These are phyloP conservation scores for Calonectria montana DNA, from an alignment of 2,329 filamentous ascomycete genomes.

Conservation along the genomic window DNA sequence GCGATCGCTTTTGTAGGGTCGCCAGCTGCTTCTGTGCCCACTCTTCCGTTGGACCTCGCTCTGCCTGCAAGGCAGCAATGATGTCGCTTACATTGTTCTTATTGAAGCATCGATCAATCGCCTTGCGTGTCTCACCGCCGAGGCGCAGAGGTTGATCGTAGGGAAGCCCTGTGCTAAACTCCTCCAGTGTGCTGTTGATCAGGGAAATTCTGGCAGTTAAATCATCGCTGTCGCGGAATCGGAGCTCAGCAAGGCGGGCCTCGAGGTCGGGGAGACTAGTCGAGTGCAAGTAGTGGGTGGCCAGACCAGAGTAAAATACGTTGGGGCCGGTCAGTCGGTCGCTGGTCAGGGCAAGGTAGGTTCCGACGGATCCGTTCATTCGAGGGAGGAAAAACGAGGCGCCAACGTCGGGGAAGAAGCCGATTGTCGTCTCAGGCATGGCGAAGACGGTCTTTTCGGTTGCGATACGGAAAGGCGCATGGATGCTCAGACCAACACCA, in stretches of 20 bases:
- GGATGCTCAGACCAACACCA: constrained; percentile 91
- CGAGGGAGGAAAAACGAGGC: constrained; percentile 95
- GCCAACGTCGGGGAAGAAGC: constrained; percentile 98
- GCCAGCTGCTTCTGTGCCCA: constrained; percentile 85
- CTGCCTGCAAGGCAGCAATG: constrained; percentile 71
- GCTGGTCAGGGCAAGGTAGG: constrained; percentile 93
- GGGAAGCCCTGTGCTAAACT: constrained; percentile 89
- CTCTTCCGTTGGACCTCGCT: constrained; percentile 63
- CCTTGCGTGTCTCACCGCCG: constrained; percentile 76
- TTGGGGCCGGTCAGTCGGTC: constrained; percentile 85
- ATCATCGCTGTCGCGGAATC: constrained; percentile 82
- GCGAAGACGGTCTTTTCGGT: constrained; percentile 96
- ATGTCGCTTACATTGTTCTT: constrained; percentile 77
- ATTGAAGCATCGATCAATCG: constrained; percentile 87
- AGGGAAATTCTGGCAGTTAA: constrained; percentile 73
- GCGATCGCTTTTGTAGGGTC: constrained; percentile 82
- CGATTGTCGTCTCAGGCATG: constrained; percentile 98
- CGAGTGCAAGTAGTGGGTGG: constrained; percentile 96
- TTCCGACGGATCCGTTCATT: constrained; percentile 87
- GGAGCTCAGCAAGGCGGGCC: constrained; percentile 86
- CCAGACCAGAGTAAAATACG: constrained; percentile 89
- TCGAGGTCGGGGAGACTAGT: constrained; percentile 85
- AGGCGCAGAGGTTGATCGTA: constrained; percentile 76
- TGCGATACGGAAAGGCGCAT: constrained; percentile 95
- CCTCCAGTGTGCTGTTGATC: constrained; percentile 90